Evolutionary conservation across 768 basidiomycete genomes (phyloP).

Genomic region (Termitomyces sp.): DNA sequence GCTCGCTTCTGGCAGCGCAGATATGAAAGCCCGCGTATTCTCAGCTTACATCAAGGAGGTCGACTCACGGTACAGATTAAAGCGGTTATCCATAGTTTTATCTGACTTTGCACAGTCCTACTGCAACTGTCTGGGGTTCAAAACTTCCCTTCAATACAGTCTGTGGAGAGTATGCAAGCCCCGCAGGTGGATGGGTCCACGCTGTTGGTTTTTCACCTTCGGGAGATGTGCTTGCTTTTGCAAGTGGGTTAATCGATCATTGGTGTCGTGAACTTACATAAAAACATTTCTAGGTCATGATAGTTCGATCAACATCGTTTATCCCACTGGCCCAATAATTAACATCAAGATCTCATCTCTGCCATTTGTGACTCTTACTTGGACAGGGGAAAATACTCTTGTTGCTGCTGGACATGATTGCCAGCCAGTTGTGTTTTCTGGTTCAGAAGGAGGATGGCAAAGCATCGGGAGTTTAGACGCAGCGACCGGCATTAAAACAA

Average conservation of each 20-base stretch:
- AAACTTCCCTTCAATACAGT: slow-evolving; percentile 97
- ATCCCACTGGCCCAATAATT: slow-evolving; percentile 76
- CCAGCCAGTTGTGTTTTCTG: slow-evolving; percentile 85
- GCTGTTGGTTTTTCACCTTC: slow-evolving; percentile 93
- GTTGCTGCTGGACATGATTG: slow-evolving; percentile 98
- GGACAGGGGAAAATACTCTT: slow-evolving; percentile 76
- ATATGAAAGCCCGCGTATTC: slow-evolving; percentile 96
- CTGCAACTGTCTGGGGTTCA: slow-evolving; percentile 93
- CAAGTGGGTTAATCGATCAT: slow-evolving; percentile 52
- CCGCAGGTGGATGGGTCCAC: slow-evolving; percentile 96
- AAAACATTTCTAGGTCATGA: slow-evolving; percentile 67
- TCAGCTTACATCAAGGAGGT: slow-evolving; percentile 99
- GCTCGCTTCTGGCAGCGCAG: slow-evolving; percentile 93
- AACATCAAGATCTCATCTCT: slow-evolving; percentile 73
- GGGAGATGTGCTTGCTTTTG: slow-evolving; percentile 91
- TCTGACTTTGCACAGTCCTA: slow-evolving; percentile 49
- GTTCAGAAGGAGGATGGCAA: slow-evolving; percentile 73
- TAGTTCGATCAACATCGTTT: slow-evolving; percentile 88
- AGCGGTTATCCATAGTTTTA: not conserved
- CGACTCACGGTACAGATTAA: slow-evolving; percentile 64
- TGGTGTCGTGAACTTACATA: not conserved
- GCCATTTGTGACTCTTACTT: slow-evolving; percentile 80
- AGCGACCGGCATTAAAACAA: slow-evolving; percentile 43
- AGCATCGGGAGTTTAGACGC: slow-evolving; percentile 82
- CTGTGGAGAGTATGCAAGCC: slow-evolving; percentile 88